These are phyloP conservation scores for Prunus davidiana DNA, from an alignment of 306 rosid genomes.

Conservation along the genomic window DNA sequence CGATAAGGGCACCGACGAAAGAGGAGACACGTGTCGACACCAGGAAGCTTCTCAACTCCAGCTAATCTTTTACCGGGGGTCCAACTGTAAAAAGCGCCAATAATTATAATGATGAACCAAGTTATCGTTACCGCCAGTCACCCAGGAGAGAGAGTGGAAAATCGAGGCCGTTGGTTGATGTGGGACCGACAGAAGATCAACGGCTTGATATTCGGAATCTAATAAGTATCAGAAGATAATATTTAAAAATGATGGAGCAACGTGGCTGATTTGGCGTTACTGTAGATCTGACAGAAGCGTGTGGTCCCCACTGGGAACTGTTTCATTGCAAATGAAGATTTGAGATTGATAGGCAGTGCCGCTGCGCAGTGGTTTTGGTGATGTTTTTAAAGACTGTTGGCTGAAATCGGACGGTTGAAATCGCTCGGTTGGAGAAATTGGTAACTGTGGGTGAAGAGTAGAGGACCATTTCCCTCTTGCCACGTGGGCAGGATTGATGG, in stretches of 20 bases:
- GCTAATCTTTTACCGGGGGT: background rate
- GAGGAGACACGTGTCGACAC: background rate
- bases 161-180: background rate
- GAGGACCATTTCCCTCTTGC: too few species aligned
- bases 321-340: background rate
- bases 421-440: background rate
- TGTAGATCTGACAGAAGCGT: background rate
- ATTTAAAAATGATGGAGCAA: background rate
- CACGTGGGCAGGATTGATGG: background rate
- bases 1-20: background rate
- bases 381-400: background rate
- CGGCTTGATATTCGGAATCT: background rate
- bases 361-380: too few species aligned
- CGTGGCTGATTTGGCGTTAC: background rate
- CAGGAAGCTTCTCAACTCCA: background rate
- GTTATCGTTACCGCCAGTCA: background rate
- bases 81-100: background rate
- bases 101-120: too few species aligned
- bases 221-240: background rate
- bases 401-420: background rate
- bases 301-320: background rate
- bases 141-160: background rate
- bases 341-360: background rate
- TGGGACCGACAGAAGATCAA: background rate
- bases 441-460: background rate